Evolutionary conservation across 2,329 filamentous ascomycete genomes (phyloP), one percentile per base, ranked within the genome.

Genomic region (Fusarium chuoi): DNA sequence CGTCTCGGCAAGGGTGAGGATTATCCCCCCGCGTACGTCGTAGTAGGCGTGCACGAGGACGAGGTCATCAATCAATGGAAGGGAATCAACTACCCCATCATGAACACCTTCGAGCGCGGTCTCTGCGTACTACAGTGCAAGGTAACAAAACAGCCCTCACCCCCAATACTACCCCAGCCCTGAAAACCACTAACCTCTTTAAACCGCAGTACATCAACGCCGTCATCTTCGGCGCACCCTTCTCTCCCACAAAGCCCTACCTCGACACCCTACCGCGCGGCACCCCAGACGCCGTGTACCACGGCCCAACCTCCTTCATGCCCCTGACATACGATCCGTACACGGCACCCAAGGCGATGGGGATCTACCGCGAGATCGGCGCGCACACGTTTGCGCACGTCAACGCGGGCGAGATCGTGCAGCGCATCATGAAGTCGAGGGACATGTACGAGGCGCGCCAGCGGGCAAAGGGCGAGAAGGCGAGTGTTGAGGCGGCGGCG

Each of bases 91-190:
- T 99, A 98, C 81, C 96, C 96, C 33, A 98, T 99, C 84, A 99
- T 99, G 96, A 99, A 98, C 85, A 95, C 98, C 65, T 98, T 96
- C 79, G 96, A 99, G 86, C 92, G 96, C 46, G 95, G 95, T 4
- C 90, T 99, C 28, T 99, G 96, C 81, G 96, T 98, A 36, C 86
- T 98, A 71, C 96, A 99, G 80, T 99, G 96, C 87, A 93, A 93
- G 82, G 94, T 96, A 86, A 78, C 33, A 86, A 78, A 28, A 13
- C 11, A n/a, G 26, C 15, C 14, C 28, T 6, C 14, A n/a, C n/a
- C 7, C 18, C 35, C 20, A 20, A 24, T 36, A 14, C 26, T 11
- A 65, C 62, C 58, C 28, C 24, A 30, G 30, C 24, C 20, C 42
- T 55, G n/a, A 11, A 28, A 26, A 26, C 48, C 51, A 46, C 70